Base-by-base conservation (phyloP, 257 asterid species). In the Thymus quinquecostatus region DNA sequence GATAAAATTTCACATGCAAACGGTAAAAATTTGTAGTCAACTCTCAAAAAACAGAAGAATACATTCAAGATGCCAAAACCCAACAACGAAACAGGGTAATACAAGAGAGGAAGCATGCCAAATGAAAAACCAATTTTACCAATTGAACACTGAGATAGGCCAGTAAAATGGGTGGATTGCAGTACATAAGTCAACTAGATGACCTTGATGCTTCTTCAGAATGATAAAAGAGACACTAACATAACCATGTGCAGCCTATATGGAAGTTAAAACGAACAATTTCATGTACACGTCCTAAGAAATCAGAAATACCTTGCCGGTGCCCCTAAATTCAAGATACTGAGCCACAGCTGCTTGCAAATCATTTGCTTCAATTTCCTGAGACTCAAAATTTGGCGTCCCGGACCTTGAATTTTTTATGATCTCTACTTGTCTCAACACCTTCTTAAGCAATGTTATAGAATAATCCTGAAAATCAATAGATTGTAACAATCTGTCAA, bases 371-470 rank as follows among this genome's bases (percentile, higher is more conserved):
- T 95, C 99, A 64, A 92, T 86, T 56, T 88, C 89, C 38, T 89
- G 98, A 50, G 99, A 88, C 80, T 84, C 98, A 68, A 95, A 95
- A 77, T 92, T 95, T 21, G 98, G 91, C 69, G 34, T 80, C 68
- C 98, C 99, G 8, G 97, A 87, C 86, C 99, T 92, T 58, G 99
- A 95, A 70, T 77, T 89, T 78, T 89, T 95, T 60, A 95, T 95
- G 68, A 88, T 80, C 72, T 92, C 99, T 1, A 86, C 89, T 79
- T 88, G 96, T 75, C 83, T 87, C 75, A 95, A 84, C 70, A 92
- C 98, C 78, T 85, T 92, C 69, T 89, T 95, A 32, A 95, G 95
- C 88, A 95, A 76, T 30, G 96, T 60, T 70, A 89, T 76, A 59
- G 99, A 92, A 81, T 95, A 83, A 80, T 95, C 99, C 99, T 95